A percentile compares a stretch with the other conserved stretches of the same genome.
phyloP scores from a whole-genome alignment of 805 yeast genomes.

The Groenewaldozyma tartarivorans region DNA sequence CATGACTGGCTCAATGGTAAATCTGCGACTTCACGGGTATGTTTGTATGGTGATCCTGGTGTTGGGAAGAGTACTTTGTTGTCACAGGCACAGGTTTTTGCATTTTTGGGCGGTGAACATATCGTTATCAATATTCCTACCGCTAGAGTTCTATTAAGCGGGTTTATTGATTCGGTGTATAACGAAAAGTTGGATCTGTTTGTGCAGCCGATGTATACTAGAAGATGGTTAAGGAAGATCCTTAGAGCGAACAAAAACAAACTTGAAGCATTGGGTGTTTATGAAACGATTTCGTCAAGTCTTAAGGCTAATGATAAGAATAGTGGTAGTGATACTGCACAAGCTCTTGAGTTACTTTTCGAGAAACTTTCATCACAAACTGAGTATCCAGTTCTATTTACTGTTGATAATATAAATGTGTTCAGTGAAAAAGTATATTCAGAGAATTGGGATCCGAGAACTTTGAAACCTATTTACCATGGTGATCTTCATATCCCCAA shows the following conservation, averaged over 20 bases:
- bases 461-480: constrained; percentile 43
- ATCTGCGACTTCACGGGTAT: constrained; percentile 28
- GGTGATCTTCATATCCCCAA: constrained; percentile 56
- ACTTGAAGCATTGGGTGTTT: constrained; percentile 29
- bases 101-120: constrained; percentile 27
- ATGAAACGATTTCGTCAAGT: constrained; percentile 22
- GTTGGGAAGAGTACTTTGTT: constrained; percentile 69
- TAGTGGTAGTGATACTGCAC: constrained; percentile 17
- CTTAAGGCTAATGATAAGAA: constrained; percentile 2
- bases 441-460: constrained; percentile 48
- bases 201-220: constrained; percentile 73
- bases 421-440: constrained; percentile 47
- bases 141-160: constrained; percentile 56
- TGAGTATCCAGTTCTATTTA: constrained; percentile 47
- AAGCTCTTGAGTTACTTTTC: constrained; percentile 45
- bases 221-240: constrained; percentile 47
- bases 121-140: constrained; percentile 56
- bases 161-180: constrained; percentile 57
- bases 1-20: constrained; percentile 32
- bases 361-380: constrained; percentile 46
- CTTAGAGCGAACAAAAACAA: constrained; percentile 35
- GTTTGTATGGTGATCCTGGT: constrained; percentile 64
- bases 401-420: constrained; percentile 69
- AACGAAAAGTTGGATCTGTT: constrained; percentile 41
- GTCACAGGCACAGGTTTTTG: constrained; percentile 58